phyloP scores from a whole-genome alignment of 2,329 filamentous ascomycete species.

The Monilinia aucupariae region DNA sequence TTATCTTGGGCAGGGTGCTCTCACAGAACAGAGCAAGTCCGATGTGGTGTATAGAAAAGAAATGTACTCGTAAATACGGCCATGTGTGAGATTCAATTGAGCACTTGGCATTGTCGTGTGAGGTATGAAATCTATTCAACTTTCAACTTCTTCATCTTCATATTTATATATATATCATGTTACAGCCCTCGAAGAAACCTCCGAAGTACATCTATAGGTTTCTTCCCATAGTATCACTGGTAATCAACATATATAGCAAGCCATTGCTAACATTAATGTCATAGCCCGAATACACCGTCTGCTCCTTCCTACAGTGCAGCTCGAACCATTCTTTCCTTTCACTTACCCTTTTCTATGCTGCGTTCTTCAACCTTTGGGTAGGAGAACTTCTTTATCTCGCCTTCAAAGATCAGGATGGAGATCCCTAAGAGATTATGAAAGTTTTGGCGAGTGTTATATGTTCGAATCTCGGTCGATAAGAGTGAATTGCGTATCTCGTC shows the following conservation, averaged over 20 bases:
- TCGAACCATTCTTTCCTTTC: not conserved
- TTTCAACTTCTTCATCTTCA: not conserved
- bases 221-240: not conserved
- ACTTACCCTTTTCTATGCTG: not conserved
- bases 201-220: not conserved
- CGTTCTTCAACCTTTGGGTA: not conserved
- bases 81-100: not conserved
- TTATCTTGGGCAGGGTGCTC: conserved; percentile 20
- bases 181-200: not conserved
- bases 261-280: not conserved
- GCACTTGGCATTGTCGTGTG: not conserved
- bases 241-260: not conserved
- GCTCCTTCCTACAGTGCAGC: not conserved
- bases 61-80: conserved; percentile 31
- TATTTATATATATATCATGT: not conserved
- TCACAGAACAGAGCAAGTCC: conserved; percentile 23
- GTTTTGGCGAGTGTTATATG: not conserved
- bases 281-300: not conserved
- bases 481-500: not conserved
- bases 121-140: not conserved
- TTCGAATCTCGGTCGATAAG: not conserved
- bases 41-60: conserved; percentile 26
- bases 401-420: not conserved
- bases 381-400: not conserved
- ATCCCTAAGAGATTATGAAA: not conserved